A percentile compares a stretch with the other conserved stretches of the same genome.
Conservation (phyloP, 2,329 filamentous ascomycete species). For the Neocucurbitaria cava region DNA sequence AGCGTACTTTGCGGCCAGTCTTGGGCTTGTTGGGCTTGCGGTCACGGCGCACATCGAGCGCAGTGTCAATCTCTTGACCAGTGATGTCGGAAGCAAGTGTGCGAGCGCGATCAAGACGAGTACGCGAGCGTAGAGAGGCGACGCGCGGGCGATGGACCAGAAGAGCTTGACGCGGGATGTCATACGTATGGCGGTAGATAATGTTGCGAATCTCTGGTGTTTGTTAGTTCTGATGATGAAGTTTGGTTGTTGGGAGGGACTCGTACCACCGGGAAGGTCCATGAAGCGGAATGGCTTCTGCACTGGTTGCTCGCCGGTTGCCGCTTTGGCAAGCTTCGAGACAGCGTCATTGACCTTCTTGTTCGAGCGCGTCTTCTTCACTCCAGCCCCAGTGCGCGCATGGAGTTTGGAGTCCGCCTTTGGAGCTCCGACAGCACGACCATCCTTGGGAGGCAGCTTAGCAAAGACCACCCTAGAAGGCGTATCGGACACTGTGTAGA, state of each 20-base stretch:
- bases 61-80: constrained; percentile 13
- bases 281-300: constrained; percentile 20
- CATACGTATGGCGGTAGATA: constrained; percentile 26
- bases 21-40: constrained; percentile 7
- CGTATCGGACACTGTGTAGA: neutral
- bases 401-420: neutral
- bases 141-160: constrained; percentile 34
- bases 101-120: constrained; percentile 23
- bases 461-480: neutral
- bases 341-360: neutral
- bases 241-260: neutral
- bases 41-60: neutral
- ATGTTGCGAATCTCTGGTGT: constrained; percentile 37
- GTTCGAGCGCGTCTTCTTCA: constrained; percentile 12
- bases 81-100: constrained; percentile 23
- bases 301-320: neutral
- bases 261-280: constrained; percentile 32
- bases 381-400: constrained; percentile 10
- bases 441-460: neutral
- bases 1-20: constrained; percentile 3
- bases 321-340: neutral
- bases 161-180: constrained; percentile 25
- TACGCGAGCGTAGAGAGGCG: constrained; percentile 31
- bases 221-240: constrained; percentile 2
- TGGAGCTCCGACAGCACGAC: too few relatives aligned